These are phyloP conservation scores for Aethionema arabicum DNA, from an alignment of 345 rosid species.

Conservation along the genomic window DNA sequence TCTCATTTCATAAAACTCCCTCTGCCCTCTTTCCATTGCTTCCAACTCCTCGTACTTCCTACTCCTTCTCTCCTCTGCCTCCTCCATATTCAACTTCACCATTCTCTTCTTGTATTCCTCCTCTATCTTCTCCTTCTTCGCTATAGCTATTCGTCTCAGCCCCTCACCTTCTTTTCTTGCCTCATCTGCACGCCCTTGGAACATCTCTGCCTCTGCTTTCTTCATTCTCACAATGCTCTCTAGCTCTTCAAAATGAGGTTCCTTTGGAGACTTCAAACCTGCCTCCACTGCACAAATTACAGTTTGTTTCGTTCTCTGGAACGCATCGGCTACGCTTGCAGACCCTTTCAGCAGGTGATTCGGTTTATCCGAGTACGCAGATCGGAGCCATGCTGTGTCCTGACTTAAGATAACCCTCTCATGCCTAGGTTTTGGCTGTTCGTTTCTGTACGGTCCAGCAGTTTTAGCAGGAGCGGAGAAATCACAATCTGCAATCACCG, in stretches of 20 bases:
- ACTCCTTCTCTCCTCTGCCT: constrained; percentile 61
- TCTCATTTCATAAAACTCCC: constrained; percentile 74
- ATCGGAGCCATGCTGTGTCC: constrained; percentile 57
- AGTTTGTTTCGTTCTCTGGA: constrained; percentile 44
- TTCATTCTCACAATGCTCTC: constrained; percentile 86
- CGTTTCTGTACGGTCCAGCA: constrained; percentile 44
- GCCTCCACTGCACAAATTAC: constrained; percentile 49
- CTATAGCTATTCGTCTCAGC: constrained; percentile 67
- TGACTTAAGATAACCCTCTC: constrained; percentile 53
- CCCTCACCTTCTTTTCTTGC: constrained; percentile 91
- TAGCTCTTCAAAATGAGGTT: constrained; percentile 76
- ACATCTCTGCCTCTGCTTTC: constrained; percentile 89
- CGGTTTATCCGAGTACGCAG: constrained; percentile 56
- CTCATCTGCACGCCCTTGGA: constrained; percentile 82
- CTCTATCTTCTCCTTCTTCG: constrained; percentile 74
- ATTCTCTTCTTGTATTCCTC: constrained; percentile 64
- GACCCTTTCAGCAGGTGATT: constrained; percentile 53
- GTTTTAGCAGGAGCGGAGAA: constrained; percentile 44
- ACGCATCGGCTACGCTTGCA: constrained; percentile 47
- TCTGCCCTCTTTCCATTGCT: constrained; percentile 71
- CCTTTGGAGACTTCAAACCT: constrained; percentile 45
- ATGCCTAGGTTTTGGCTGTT: constrained; percentile 52
- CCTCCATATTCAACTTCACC: constrained; percentile 58
- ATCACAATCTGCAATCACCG: constrained; percentile 63
- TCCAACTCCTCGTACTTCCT: constrained; percentile 69